These are phyloP conservation scores for Rhynchosporium agropyri DNA, from an alignment of 2,329 filamentous ascomycete genomes.

Conservation along the genomic window DNA sequence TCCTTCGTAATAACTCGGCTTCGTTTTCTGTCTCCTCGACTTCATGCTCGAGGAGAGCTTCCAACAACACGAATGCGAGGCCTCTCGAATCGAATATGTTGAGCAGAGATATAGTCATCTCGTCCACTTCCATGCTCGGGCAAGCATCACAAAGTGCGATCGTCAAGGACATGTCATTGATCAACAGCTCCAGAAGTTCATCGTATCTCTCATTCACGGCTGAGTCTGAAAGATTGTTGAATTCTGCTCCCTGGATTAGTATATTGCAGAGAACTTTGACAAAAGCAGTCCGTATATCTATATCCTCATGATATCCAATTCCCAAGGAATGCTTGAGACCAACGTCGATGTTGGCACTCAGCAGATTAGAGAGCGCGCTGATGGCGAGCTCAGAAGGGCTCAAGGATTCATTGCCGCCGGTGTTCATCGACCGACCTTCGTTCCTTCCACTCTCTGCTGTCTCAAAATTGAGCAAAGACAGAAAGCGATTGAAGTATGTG, in stretches of 20 bases:
- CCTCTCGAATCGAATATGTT: constrained; percentile 72
- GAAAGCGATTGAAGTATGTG: constrained; percentile 70
- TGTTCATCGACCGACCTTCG: constrained; percentile 47
- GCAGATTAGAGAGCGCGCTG: constrained; percentile 67
- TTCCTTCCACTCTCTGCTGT: constrained; percentile 48
- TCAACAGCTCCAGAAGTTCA: constrained; percentile 64
- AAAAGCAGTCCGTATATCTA: constrained; percentile 70
- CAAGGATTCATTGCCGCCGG: constrained; percentile 55
- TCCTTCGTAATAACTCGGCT: constrained; percentile 66
- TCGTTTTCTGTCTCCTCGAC: constrained; percentile 73
- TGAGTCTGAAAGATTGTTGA: constrained; percentile 67
- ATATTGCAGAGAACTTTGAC: constrained; percentile 73
- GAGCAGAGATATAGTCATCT: constrained; percentile 66
- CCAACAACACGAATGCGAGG: constrained; percentile 63
- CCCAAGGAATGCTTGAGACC: constrained; percentile 70
- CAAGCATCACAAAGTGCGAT: constrained; percentile 67
- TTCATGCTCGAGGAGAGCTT: constrained; percentile 69
- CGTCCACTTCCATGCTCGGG: constrained; percentile 68
- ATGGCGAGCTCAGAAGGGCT: constrained; percentile 66
- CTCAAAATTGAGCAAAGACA: constrained; percentile 66
- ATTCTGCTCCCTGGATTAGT: constrained; percentile 70
- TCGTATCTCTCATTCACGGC: constrained; percentile 71
- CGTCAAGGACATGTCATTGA: constrained; percentile 63
- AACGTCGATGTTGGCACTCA: constrained; percentile 73
- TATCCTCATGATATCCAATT: constrained; percentile 71